Evolutionary conservation across 257 asterid genomes (phyloP).

Genomic region (Orobanche coerulescens): DNA sequence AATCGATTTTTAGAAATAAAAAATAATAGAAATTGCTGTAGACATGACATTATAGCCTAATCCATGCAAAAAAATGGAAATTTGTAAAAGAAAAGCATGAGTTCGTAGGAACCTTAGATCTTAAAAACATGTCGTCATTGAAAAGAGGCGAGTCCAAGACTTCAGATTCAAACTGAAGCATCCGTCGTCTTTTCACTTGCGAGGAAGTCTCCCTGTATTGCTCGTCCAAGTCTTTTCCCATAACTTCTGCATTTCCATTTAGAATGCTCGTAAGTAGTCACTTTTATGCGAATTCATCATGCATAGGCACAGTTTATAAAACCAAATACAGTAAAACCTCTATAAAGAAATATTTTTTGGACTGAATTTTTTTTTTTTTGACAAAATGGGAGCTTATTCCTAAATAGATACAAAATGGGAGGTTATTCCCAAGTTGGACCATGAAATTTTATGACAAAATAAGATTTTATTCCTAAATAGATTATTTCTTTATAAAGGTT

Average conservation of each 20-base stretch:
- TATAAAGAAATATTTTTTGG: too few relatives aligned
- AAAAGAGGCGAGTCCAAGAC: conserved; percentile 37
- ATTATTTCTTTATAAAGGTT: too few relatives aligned
- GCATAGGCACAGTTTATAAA: too few relatives aligned
- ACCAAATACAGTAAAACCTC: too few relatives aligned
- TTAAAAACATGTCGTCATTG: conserved; percentile 48
- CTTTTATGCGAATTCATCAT: background rate
- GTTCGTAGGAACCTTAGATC: conserved; percentile 50
- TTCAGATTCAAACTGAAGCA: conserved; percentile 73
- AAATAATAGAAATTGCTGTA: too few relatives aligned
- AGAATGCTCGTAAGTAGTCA: conserved; percentile 4
- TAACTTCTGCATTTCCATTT: conserved; percentile 38
- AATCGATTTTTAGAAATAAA: too few relatives aligned
- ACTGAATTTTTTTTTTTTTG: too few relatives aligned
- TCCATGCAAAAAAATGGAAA: background rate
- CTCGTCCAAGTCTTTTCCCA: conserved; percentile 40
- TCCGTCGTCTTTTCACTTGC: conserved; percentile 76
- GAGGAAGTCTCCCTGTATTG: conserved; percentile 39
- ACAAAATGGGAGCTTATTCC: too few relatives aligned
- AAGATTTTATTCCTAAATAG: too few relatives aligned
- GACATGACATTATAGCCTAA: background rate
- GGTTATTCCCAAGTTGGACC: too few relatives aligned
- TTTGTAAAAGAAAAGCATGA: background rate
- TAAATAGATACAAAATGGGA: too few relatives aligned
- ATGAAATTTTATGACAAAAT: too few relatives aligned